Evolutionary conservation across 2,329 filamentous ascomycete genomes (phyloP).

Genomic region (Thielaviopsis punctulata): DNA sequence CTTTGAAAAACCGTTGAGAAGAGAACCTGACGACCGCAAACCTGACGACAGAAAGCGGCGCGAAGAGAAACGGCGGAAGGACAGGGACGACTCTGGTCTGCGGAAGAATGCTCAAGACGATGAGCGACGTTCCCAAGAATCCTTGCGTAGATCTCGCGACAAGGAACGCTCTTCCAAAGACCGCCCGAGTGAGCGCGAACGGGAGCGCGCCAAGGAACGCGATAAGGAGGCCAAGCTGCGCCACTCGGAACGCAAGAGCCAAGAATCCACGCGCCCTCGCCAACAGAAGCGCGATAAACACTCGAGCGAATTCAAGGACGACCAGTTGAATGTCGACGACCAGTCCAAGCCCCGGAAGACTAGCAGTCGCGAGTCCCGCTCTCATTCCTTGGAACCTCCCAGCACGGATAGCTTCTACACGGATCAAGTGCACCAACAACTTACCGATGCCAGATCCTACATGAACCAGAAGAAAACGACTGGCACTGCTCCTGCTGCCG

Average conservation of each 20-base stretch:
- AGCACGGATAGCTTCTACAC: not conserved
- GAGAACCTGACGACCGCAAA: not conserved
- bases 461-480: conserved; percentile 16
- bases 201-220: conserved; percentile 14
- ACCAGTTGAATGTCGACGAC: not conserved
- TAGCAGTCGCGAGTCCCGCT: not conserved
- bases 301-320: not conserved
- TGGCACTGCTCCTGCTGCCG: not conserved
- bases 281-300: not conserved
- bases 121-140: not conserved
- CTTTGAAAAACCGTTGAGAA: not conserved
- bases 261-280: not conserved
- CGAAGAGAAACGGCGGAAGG: not conserved
- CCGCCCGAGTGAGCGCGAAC: conserved; percentile 19
- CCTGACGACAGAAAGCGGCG: not conserved
- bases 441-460: conserved; percentile 16
- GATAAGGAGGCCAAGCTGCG: conserved; percentile 14
- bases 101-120: not conserved
- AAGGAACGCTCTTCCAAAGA: conserved; percentile 12
- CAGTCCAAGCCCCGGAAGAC: not conserved
- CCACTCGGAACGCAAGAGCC: conserved; percentile 13
- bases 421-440: too few species aligned
- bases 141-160: not conserved
- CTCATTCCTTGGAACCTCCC: not conserved
- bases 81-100: not conserved